phyloP scores from a whole-genome alignment of 306 rosid genomes.

The Neltuma alba region DNA sequence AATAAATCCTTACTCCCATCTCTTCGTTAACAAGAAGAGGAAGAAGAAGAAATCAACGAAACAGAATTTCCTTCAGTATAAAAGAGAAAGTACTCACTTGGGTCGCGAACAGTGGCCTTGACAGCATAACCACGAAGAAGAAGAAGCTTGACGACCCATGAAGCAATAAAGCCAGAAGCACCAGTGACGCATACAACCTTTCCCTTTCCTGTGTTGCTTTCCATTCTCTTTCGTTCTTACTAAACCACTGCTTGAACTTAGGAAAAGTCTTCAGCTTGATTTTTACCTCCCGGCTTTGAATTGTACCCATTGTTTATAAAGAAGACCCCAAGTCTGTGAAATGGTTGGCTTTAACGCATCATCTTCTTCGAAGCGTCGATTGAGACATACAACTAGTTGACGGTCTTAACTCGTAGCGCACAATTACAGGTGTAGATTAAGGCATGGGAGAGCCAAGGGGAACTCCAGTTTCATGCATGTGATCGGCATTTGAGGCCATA shows the following conservation, averaged over 20 bases:
- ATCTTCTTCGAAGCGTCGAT: neutral
- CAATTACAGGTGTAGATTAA: neutral
- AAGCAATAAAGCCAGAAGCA: conserved; percentile 40
- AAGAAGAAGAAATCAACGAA: neutral
- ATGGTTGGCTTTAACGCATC: neutral
- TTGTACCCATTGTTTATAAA: neutral
- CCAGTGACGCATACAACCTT: neutral
- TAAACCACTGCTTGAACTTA: neutral
- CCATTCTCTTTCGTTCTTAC: neutral
- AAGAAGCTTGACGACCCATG: conserved; percentile 58
- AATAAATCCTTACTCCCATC: neutral
- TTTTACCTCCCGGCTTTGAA: neutral
- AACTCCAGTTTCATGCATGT: neutral
- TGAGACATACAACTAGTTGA: neutral
- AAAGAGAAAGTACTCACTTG: neutral
- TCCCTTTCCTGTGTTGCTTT: neutral
- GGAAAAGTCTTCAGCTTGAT: neutral
- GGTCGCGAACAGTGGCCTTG: neutral
- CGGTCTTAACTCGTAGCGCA: neutral
- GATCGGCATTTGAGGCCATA: neutral
- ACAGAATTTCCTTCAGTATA: neutral
- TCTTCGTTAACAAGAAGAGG: neutral
- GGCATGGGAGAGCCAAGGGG: neutral
- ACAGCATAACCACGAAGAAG: conserved; percentile 49
- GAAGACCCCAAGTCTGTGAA: neutral